Evolutionary conservation across 2,329 filamentous ascomycete genomes (phyloP).

Genomic region (Apiospora malaysiana): DNA sequence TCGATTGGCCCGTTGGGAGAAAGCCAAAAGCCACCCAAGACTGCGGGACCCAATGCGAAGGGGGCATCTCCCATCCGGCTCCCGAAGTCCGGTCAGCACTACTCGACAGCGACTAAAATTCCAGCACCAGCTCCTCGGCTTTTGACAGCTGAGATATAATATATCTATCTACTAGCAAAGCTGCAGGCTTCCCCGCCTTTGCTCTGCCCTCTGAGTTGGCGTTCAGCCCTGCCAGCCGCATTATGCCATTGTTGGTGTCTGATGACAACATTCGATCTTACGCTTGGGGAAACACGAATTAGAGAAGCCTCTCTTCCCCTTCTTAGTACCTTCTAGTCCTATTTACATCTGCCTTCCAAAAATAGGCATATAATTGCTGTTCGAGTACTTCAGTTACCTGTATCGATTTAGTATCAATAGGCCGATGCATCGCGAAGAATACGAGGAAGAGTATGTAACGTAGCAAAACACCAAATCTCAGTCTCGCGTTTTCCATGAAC

Average conservation of each 20-base stretch:
- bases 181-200: conserved; percentile 2
- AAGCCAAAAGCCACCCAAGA: background rate
- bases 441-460: background rate
- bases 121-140: background rate
- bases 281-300: background rate
- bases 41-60: background rate
- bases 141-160: background rate
- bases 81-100: background rate
- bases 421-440: background rate
- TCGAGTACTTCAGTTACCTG: background rate
- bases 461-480: background rate
- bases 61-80: background rate
- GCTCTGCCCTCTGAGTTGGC: no score
- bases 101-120: background rate
- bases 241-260: background rate
- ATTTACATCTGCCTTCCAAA: background rate
- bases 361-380: background rate
- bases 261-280: conserved; percentile 11
- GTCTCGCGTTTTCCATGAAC: background rate
- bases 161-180: background rate
- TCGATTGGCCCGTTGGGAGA: background rate
- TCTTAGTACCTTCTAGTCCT: background rate
- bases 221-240: conserved; percentile 12
- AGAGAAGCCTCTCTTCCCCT: background rate
- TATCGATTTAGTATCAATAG: background rate